phyloP scores from a whole-genome alignment of 148 eudicot genomes.

The Linanthus parryae region DNA sequence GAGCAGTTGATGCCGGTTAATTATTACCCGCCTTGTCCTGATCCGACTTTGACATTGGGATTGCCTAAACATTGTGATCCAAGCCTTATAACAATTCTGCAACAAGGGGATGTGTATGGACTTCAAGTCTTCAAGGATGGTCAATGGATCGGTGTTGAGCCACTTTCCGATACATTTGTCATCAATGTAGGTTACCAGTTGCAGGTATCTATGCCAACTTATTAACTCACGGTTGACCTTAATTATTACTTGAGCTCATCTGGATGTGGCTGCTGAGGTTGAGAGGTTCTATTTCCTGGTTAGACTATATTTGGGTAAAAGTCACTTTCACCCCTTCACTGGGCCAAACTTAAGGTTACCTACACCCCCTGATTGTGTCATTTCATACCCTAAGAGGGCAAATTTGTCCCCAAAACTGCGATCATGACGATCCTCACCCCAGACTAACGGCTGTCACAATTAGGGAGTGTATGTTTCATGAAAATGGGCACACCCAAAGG shows the following conservation, averaged over 20 bases:
- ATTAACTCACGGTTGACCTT: slow-evolving; percentile 30
- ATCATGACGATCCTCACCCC: too few relatives aligned
- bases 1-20: slow-evolving; percentile 34
- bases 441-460: too few relatives aligned
- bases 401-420: too few relatives aligned
- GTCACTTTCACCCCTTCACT: too few relatives aligned
- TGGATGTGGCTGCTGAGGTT: slow-evolving; percentile 4
- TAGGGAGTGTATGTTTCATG: too few relatives aligned
- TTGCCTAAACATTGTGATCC: slow-evolving; percentile 42
- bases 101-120: slow-evolving; percentile 30
- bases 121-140: slow-evolving; percentile 52
- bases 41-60: slow-evolving; percentile 58
- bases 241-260: slow-evolving; percentile 24
- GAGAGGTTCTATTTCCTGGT: too few relatives aligned
- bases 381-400: too few relatives aligned
- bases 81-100: slow-evolving; percentile 42
- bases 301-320: too few relatives aligned
- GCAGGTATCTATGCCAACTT: slow-evolving; percentile 36
- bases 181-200: slow-evolving; percentile 47
- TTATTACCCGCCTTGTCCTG: slow-evolving; percentile 68
- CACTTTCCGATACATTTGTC: slow-evolving; percentile 44
- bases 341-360: too few relatives aligned
- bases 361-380: too few relatives aligned
- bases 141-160: slow-evolving; percentile 51
- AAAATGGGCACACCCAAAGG: too few relatives aligned